Evolutionary conservation across 106 monocot species (phyloP).

Genomic region (Narthecium ossifragum): DNA sequence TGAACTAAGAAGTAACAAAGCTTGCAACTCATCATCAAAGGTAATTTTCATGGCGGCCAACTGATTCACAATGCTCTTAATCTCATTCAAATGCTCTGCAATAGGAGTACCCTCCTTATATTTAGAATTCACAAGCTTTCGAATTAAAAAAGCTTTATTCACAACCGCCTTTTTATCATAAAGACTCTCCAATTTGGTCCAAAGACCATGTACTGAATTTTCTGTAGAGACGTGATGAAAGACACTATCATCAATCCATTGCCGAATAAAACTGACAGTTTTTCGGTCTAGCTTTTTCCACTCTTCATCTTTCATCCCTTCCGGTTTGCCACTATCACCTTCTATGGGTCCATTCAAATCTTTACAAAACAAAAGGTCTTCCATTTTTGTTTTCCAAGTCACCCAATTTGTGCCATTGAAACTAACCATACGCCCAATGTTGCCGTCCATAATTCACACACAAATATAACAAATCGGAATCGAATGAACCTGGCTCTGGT

Average conservation of each 20-base stretch:
- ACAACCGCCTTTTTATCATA: neutral
- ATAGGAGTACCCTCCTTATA: neutral
- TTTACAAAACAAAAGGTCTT: neutral
- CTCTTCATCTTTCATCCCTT: neutral
- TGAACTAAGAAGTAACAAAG: neutral
- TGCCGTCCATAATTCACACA: no score
- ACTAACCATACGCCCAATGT: no score
- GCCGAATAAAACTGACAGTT: neutral
- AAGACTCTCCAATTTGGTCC: neutral
- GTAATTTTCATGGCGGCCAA: neutral
- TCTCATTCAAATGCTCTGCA: neutral
- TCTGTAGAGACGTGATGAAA: neutral
- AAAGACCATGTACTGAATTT: neutral
- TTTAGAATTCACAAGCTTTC: neutral
- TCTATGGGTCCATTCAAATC: neutral
- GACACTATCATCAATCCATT: slow-evolving; percentile 6
- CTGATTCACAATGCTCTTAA: neutral
- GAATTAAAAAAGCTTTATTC: neutral
- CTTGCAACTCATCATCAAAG: slow-evolving; percentile 6
- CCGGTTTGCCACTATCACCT: neutral
- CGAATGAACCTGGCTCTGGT: no score
- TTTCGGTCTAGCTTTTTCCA: neutral
- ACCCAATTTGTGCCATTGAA: neutral
- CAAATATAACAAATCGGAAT: no score
- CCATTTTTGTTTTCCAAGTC: neutral